Percentiles rank a stretch among this genome's conserved stretches.
phyloP scores from a whole-genome alignment of 2,329 filamentous ascomycete genomes.

The Ceratocystis papillata region DNA sequence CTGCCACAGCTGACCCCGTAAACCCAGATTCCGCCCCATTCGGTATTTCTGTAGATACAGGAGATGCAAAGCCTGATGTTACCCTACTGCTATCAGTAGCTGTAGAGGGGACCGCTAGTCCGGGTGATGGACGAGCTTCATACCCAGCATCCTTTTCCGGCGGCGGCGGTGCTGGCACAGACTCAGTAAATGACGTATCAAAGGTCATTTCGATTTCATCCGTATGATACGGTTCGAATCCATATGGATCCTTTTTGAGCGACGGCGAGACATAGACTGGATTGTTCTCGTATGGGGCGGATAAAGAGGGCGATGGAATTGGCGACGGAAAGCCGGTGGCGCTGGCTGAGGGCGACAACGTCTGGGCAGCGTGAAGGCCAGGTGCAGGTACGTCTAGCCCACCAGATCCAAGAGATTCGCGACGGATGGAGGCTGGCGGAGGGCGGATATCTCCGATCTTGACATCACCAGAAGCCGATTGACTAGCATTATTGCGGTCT shows the following conservation, averaged over 20 bases:
- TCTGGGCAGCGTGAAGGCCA: neutral
- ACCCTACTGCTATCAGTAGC: neutral
- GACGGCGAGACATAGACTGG: slow-evolving; percentile 16
- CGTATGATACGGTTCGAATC: slow-evolving; percentile 29
- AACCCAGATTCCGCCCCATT: neutral
- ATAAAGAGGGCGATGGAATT: slow-evolving; percentile 14
- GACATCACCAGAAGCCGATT: neutral
- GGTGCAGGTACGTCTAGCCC: slow-evolving; percentile 16
- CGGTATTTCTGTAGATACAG: neutral
- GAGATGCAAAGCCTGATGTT: neutral
- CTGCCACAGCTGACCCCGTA: neutral
- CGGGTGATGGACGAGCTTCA: slow-evolving; percentile 20
- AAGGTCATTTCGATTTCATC: slow-evolving; percentile 60
- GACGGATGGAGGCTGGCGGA: slow-evolving; percentile 19
- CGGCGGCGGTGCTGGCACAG: slow-evolving; percentile 26
- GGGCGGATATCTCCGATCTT: slow-evolving; percentile 18
- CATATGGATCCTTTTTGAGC: slow-evolving; percentile 16
- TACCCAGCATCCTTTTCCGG: slow-evolving; percentile 31
- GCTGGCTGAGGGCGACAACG: slow-evolving; percentile 19
- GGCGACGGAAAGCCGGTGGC: slow-evolving; percentile 7
- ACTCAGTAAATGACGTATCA: slow-evolving; percentile 49
- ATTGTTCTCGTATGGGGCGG: slow-evolving; percentile 14
- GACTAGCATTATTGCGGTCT: slow-evolving; percentile 55
- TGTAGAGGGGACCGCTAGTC: slow-evolving; percentile 27
- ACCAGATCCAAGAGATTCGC: slow-evolving; percentile 15